These are phyloP conservation scores for Pulveroboletus frians DNA, from an alignment of 768 basidiomycete species.

Conservation along the genomic window DNA sequence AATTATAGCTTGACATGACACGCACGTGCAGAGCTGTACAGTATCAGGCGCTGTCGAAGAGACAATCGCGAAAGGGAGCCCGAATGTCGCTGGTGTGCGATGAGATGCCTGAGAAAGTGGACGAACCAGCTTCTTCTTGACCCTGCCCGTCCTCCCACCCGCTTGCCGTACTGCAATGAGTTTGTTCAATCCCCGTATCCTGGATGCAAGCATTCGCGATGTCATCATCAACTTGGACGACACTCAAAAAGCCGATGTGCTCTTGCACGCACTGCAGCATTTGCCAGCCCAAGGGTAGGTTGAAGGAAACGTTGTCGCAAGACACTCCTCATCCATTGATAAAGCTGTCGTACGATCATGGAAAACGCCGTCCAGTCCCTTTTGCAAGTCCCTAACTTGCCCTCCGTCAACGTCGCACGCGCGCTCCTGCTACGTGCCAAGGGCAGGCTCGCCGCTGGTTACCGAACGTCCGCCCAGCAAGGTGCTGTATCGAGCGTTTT, in stretches of 20 bases:
- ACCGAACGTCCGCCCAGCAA: constrained; percentile 59
- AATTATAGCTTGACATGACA: too few species aligned
- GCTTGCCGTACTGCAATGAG: constrained; percentile 37
- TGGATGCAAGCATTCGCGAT: constrained; percentile 72
- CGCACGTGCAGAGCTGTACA: too few species aligned
- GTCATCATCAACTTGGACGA: constrained; percentile 53
- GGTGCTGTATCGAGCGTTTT: constrained; percentile 26
- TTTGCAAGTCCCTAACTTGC: constrained; percentile 50
- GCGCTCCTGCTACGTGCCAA: constrained; percentile 66
- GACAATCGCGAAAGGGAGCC: too few species aligned
- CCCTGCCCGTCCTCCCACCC: background rate
- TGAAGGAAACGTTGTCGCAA: background rate
- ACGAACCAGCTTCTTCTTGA: background rate
- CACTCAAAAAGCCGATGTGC: constrained; percentile 63
- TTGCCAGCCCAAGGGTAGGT: constrained; percentile 66
- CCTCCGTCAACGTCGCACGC: constrained; percentile 47
- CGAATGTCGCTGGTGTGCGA: too few species aligned
- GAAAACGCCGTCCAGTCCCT: constrained; percentile 75
- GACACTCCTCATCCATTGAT: constrained; percentile 1
- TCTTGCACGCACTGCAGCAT: constrained; percentile 79
- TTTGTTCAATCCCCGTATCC: constrained; percentile 71
- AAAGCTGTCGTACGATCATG: constrained; percentile 52
- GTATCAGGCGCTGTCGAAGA: too few species aligned
- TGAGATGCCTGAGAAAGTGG: too few species aligned
- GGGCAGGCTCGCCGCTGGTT: constrained; percentile 55